Evolutionary conservation across 352 stramenopile genomes (phyloP), one percentile per base, ranked within the genome.

Genomic region (Globisporangium megalacanthum): DNA sequence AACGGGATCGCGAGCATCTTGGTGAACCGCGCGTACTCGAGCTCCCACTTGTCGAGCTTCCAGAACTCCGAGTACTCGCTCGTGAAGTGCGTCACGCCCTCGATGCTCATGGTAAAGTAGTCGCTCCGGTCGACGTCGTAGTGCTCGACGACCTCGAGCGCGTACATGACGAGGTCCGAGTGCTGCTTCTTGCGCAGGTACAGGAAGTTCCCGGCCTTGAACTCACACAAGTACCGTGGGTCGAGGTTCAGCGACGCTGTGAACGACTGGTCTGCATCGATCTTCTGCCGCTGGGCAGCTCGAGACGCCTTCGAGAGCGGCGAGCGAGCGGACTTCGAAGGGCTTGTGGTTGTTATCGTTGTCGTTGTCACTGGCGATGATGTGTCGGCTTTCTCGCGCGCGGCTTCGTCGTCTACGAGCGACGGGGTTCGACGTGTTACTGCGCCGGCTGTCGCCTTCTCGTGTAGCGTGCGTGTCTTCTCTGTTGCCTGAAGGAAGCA

Each of bases 71-170:
- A 90, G 51, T 90, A 66, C 14, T 85, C 73, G 7, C 67, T 73
- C n/a, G 80, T 94, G 51, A 98, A 98, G 51, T 96, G 89, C 5
- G 93, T 98, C 36, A 98, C 79, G 1, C 93, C 94, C 48, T 92
- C 83, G 55, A 89, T 77, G 56, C 87, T 97, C 68, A 98, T 89
- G 13, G 93, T 98, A 56, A 95, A 98, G 70, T 98, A 98, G 64
- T 96, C 72, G 36, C 59, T 62, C 0, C 77, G 78, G 55, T 97
- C 85, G n/a, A 94, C 81, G 35, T 88, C 71, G 41, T 80, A 89
- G 49, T 94, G 85, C 57, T 92, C 81, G 19, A 90, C 81, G 7
- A 94, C 81, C 64, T 94, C 73, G 15, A 94, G 72, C 25, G 80
- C 79, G 56, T 94, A 94, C 77, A 94, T 91, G 33, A 92, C 68